Evolutionary conservation across 305 asterid genomes (phyloP), one percentile per base, ranked within the genome.

Genomic region (Stenogyne calaminthoides): DNA sequence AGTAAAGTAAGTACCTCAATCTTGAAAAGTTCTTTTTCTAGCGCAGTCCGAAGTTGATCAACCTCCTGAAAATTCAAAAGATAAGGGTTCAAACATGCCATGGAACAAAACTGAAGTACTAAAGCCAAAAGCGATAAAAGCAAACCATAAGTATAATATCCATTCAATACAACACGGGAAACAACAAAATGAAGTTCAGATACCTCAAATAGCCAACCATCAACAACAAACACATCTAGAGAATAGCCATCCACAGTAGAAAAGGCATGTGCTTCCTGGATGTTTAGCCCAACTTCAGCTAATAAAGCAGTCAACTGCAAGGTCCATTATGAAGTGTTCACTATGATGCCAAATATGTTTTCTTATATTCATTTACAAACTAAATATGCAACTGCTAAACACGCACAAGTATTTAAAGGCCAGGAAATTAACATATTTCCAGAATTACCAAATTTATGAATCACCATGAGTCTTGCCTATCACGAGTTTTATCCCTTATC

Each of bases 201-300:
- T 88, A 92, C 99, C 97, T 94, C 98, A 77, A 71, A 79, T 56
- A 87, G 91, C 99, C 98, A 94, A 75, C 98, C 99, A 77, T 92
- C 96, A 81, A 94, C 99, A 70, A 94, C 99, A 76, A 94, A 94
- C 70, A 94, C 98, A 81, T 94, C 98, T 56, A 94, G 83, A 37
- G 99, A 92, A 78, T 86, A 94, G 80, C 97, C 97, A 85, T 94
- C 99, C 47, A 80, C 84, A 7, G 98, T 90, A 68, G 99, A 94
- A 87, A 94, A 94, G 66, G 89, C 97, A 74, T 91, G 99, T 67
- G 99, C 99, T 83, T 94, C 99, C 82, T 85, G 95, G 88, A 94
- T 94, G 79, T 94, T 94, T 79, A 94, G 82, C 74, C 99, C 99
- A 81, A 90, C 80, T 82, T 91, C 99, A 74, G 93, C 88, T 79